These are phyloP conservation scores for Diaporthe ampelina DNA, from an alignment of 2,329 filamentous ascomycete genomes.

Conservation along the genomic window DNA sequence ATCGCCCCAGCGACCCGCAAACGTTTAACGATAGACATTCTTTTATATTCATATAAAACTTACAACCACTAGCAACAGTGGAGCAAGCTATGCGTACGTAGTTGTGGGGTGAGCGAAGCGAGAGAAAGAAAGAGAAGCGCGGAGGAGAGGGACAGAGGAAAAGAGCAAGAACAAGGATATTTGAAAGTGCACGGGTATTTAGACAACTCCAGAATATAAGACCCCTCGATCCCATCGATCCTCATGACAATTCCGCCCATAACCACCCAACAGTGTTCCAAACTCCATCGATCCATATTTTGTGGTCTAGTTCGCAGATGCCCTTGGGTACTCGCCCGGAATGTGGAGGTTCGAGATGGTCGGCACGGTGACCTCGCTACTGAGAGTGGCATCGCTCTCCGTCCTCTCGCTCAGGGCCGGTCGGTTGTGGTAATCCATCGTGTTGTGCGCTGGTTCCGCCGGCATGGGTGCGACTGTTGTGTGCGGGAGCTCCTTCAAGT, in stretches of 20 bases:
- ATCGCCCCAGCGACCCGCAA: neutral
- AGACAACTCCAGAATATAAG: constrained; percentile 29
- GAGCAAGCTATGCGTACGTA: neutral
- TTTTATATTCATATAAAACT: constrained; percentile 5
- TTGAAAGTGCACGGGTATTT: constrained; percentile 31
- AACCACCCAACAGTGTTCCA: neutral
- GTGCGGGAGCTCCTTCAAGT: constrained; percentile 22
- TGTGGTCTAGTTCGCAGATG: constrained; percentile 14
- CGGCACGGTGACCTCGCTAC: constrained; percentile 51
- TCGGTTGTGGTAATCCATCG: neutral
- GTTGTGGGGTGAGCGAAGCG: neutral
- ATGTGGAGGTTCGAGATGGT: constrained; percentile 77
- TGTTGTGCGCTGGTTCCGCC: neutral
- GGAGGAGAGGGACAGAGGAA: neutral
- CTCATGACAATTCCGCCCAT: neutral
- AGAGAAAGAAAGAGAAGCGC: neutral
- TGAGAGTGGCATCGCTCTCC: constrained; percentile 41
- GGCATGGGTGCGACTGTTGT: constrained; percentile 8
- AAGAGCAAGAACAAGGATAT: neutral
- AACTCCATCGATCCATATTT: neutral
- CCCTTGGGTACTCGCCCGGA: constrained; percentile 74
- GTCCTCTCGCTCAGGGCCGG: constrained; percentile 37
- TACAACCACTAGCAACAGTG: neutral
- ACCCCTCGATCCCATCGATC: neutral
- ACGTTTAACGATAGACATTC: neutral